Evolutionary conservation across 345 rosid genomes (phyloP).

Genomic region (Theobroma cacao): DNA sequence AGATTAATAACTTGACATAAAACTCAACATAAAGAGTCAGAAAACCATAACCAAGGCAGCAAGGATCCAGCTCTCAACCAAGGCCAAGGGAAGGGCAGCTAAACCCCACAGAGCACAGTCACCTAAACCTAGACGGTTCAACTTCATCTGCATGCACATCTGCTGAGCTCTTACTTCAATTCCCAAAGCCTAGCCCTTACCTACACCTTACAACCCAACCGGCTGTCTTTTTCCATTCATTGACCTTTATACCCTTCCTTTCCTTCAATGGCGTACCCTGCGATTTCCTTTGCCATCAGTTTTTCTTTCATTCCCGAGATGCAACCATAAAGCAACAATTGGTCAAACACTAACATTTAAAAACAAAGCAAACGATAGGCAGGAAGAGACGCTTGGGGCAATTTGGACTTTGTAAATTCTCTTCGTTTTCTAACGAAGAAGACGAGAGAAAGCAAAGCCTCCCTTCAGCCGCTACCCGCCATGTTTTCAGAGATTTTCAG

Average conservation of each 20-base stretch:
- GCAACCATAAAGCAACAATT: constrained; percentile 11
- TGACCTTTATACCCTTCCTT: constrained; percentile 26
- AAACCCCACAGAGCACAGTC: not conserved
- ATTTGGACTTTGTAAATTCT: constrained; percentile 17
- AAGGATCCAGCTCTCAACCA: too few relatives aligned
- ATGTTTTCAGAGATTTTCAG: constrained; percentile 87
- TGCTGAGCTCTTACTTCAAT: constrained; percentile 30
- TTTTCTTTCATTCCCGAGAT: constrained; percentile 60
- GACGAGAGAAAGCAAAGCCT: constrained; percentile 13
- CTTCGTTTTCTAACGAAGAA: constrained; percentile 13
- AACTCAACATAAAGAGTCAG: too few relatives aligned
- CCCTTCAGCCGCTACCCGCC: constrained; percentile 61
- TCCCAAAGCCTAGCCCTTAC: constrained; percentile 50
- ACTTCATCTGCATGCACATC: constrained; percentile 2
- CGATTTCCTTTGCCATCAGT: not conserved
- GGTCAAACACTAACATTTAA: not conserved
- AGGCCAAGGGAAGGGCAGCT: not conserved
- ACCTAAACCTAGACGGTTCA: not conserved
- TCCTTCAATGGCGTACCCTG: constrained; percentile 40
- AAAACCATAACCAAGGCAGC: not conserved
- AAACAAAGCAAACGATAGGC: not conserved
- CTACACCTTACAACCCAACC: constrained; percentile 45
- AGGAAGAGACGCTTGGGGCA: not conserved
- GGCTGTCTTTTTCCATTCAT: constrained; percentile 23
- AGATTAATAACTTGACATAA: too few relatives aligned